Base-by-base conservation (phyloP, 106 monocot genomes). In the Narthecium ossifragum region DNA sequence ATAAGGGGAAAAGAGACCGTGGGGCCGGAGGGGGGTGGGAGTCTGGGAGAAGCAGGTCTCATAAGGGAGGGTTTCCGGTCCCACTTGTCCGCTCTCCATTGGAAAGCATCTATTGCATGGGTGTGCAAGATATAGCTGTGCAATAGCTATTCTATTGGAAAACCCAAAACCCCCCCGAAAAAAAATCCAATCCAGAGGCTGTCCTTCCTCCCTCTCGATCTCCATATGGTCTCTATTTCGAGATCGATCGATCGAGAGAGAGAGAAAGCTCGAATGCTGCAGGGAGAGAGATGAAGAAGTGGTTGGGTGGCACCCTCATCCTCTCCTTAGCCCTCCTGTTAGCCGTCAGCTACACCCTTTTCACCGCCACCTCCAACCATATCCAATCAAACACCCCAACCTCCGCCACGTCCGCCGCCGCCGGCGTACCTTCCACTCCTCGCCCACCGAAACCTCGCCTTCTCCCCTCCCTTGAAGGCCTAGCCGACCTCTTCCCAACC, bases 281-380 rank as follows among this genome's bases (percentile, higher is more conserved):
- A 17, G 11, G 17, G 17, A 43, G 15, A 5, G 47, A 53, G 47
- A 83, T 83, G 83, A 74, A 75, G 83, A 61, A 53, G 47, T 84
- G 79, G 75, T 57, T 64, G 5, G 84, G 82, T 28, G 82, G 82
- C 32, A 62, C 66, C 26, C 34, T 73, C 3, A 67, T 83, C 46
- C 60, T 75, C 46, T 27, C 34, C 59, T 74, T 85, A 26, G 73
- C 74, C 45, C 49, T 74, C 53, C 26, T 78, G 51, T 82, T 91
- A 62, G 27, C 65, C 62, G 62, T 80, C 50, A 60, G 82, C 64
- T 71, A 79, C 81, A 32, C 59, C 26, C 46, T 67, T 33, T 53
- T 60, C 48, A 67, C 70, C 59, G 31, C 62, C 31, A 43, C 69
- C 47, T n/a, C 57, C 36, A 71, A 36, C 47, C 58, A 29, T 12